phyloP scores from a whole-genome alignment of 257 asterid species.

The Scutellaria barbata region DNA sequence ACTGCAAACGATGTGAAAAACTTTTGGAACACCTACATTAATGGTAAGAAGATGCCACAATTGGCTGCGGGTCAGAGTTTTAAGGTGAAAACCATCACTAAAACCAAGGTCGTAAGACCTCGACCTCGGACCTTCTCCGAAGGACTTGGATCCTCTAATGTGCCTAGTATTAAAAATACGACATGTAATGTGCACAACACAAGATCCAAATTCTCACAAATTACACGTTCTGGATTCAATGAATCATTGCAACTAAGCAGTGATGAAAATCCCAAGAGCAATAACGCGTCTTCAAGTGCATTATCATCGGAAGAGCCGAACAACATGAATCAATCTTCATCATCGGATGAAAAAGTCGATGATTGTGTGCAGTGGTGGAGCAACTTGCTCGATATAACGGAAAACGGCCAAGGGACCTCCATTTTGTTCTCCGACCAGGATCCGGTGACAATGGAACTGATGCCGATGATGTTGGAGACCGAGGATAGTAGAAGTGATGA shows the following conservation, averaged over 20 bases:
- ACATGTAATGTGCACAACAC: background rate
- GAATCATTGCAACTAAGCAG: too few relatives aligned
- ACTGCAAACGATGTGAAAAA: conserved; percentile 5
- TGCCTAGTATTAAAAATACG: too few relatives aligned
- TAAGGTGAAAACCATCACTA: background rate
- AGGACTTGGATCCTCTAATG: background rate
- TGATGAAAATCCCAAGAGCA: background rate
- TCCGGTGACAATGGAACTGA: too few relatives aligned
- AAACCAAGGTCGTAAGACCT: conserved; percentile 27
- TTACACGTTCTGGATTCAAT: too few relatives aligned
- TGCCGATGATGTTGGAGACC: too few relatives aligned
- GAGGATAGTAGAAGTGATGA: too few relatives aligned
- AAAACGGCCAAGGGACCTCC: background rate
- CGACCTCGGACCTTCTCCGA: conserved; percentile 36
- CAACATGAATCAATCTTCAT: background rate
- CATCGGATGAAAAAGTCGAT: conserved; percentile 15
- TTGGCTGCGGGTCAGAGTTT: background rate
- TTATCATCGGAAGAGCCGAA: background rate
- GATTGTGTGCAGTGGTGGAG: conserved; percentile 40
- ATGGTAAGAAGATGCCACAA: background rate
- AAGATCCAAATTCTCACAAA: too few relatives aligned
- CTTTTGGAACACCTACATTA: conserved; percentile 7
- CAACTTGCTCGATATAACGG: conserved; percentile 27
- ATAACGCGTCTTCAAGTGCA: too few relatives aligned
- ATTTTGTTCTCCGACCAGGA: background rate